Base-by-base conservation (phyloP, 2,329 filamentous ascomycete genomes). In the Neopestalotiopsis sp. region DNA sequence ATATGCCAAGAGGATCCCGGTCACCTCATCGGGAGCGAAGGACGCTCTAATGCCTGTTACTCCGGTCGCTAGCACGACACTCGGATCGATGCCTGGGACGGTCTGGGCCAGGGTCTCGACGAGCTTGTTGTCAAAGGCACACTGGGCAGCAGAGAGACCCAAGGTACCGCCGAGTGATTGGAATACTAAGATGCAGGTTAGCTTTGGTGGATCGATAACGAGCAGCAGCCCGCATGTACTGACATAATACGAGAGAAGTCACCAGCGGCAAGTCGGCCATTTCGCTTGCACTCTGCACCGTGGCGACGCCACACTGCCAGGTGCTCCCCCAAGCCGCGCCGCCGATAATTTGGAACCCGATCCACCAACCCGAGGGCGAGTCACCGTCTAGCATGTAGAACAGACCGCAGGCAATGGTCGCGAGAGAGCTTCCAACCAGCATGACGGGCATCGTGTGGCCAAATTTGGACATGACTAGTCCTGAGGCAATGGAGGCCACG, bases 1-100 rank as follows among this genome's bases (percentile, higher is more conserved):
- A 78, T 92, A 92, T 0, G 87, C 87, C 0, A 74, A 65, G 17
- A 91, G 78, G 57, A 92, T 86, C 0, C 81, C 82, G 0, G 79
- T 74, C 0, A 91, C 74, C 70, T 82, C 81, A 13, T 86, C 76
- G 0, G 78, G 67, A 0, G 84, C 74, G 67, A 92, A 87, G 1
- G 79, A 79, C 4, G 61, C 28, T 69, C 86, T 83, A 42, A 93
- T 79, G 68, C 87, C 81, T 0, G 89, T 89, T 1, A 83, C 83
- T 12, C 84, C 84, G 0, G 80, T 80, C 1, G 70, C 69, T 5
- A 83, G 70, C 1, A 86, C 76, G 2, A 61, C 24, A 0, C 65
- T 38, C 0, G 80, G 76, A 66, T 80, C 71, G 24, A 82, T 74
- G 9, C 45, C 73, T 0, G 81, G 81, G 1, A 77, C 78, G 1